Base-by-base conservation (phyloP, 768 basidiomycete genomes). In the Naganishia kalamii region DNA sequence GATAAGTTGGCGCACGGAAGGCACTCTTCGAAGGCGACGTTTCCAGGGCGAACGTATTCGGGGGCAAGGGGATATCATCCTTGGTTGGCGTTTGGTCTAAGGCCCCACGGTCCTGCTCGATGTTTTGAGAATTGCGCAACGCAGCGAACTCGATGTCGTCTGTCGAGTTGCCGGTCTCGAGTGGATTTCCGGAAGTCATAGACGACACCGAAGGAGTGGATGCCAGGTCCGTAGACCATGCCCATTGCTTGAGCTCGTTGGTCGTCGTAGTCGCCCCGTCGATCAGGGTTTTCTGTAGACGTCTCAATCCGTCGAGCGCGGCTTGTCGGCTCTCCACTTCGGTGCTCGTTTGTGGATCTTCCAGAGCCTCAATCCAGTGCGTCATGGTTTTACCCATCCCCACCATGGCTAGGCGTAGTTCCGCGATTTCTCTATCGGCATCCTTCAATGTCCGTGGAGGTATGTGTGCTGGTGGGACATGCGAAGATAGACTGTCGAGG, bases 341-440 rank as follows among this genome's bases (percentile, higher is more conserved):
- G 15, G 19, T 27, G 13, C 49, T 40, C 19, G 25, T 29, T 23
- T 30, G 40, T 25, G 25, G 23, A 19, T 63, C 35, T 23, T 57
- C 50, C 32, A 76, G 40, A 6, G 59, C 49, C 6, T 65, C 64
- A 44, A 75, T 35, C 74, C 74, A 75, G 23, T 70, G 70, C 7
- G 67, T 46, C 72, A 78, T 73, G 4, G 72, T 72, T 65, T 74
- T 75, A 21, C 76, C 76, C 76, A 78, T 78, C 0, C 76, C 76
- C 7, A 76, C 30, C 76, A 78, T 76, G 3, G 71, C 74, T 35
- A 76, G 52, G 27, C 73, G 68, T 17, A 78, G 59, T 25, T 78
- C 76, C 11, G 75, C 75, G 54, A 78, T 68, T 47, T 78, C 73
- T 54, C 72, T 41, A 51, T 78, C 75, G 6, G 73, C 72, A 47